Conservation (phyloP, 1,284 basidiomycete species). For the Ustilago cynodontis region DNA sequence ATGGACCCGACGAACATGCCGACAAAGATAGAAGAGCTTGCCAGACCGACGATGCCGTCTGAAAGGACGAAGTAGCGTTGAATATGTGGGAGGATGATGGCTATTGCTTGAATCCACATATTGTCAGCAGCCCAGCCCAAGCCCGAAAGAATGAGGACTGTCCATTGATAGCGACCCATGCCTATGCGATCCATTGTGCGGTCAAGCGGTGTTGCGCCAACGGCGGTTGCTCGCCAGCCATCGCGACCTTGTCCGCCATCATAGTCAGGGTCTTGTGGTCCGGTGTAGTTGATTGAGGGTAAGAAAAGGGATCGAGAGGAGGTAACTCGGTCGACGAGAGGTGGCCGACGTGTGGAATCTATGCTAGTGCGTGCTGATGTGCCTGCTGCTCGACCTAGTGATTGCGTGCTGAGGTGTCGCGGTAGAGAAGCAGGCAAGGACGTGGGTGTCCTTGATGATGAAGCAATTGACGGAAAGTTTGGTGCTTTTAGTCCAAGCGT, state of each 20-base stretch:
- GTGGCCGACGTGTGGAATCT: constrained; percentile 27
- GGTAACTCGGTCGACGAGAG: constrained; percentile 36
- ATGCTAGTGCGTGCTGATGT: constrained; percentile 27
- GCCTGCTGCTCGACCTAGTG: constrained; percentile 23
- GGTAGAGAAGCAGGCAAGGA: constrained; percentile 18
- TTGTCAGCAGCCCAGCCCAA: constrained; percentile 67
- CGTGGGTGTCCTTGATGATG: constrained; percentile 5
- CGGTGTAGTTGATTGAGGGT: constrained; percentile 32
- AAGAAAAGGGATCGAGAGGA: constrained; percentile 38
- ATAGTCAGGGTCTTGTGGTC: background rate
- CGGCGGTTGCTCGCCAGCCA: constrained; percentile 50
- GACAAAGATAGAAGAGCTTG: constrained; percentile 84
- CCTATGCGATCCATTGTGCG: constrained; percentile 87
- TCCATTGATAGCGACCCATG: constrained; percentile 76
- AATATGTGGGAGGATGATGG: constrained; percentile 91
- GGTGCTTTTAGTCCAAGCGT: background rate
- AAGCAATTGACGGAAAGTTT: background rate
- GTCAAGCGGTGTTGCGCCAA: constrained; percentile 52
- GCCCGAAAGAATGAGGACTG: constrained; percentile 61
- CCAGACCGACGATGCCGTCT: constrained; percentile 79
- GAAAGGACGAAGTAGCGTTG: constrained; percentile 78
- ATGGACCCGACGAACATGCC: constrained; percentile 97
- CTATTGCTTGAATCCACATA: constrained; percentile 73
- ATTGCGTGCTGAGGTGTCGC: constrained; percentile 22
- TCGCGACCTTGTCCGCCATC: background rate